phyloP scores from a whole-genome alignment of 228 moss, liverwort and hornwort genomes.

The Sphagnum fallax region DNA sequence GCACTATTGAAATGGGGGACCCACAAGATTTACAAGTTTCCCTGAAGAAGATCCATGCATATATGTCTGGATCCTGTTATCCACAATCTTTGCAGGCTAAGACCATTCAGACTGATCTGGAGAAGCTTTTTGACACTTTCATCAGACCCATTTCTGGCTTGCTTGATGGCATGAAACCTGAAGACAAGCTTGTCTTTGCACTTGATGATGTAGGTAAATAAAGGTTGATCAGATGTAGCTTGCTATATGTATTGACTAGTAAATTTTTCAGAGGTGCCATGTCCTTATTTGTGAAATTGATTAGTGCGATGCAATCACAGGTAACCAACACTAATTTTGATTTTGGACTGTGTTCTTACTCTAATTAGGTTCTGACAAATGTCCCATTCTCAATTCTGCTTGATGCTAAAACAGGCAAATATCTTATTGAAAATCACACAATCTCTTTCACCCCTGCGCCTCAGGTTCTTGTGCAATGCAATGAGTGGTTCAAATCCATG shows the following conservation, averaged over 20 bases:
- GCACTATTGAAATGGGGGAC: background rate
- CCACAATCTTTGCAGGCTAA: background rate
- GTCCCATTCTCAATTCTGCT: slow-evolving; percentile 16
- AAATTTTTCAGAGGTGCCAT: background rate
- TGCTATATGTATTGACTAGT: background rate
- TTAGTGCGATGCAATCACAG: background rate
- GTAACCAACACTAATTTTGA: background rate
- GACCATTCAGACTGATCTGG: background rate
- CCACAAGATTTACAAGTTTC: background rate
- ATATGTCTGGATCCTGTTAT: background rate
- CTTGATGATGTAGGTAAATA: slow-evolving; percentile 9
- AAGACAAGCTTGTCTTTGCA: slow-evolving; percentile 16
- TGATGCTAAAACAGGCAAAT: slow-evolving; percentile 9
- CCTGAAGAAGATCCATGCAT: background rate
- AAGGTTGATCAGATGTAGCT: background rate
- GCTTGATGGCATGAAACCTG: slow-evolving; percentile 6
- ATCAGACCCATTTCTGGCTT: slow-evolving; percentile 18
- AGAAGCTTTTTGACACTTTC: slow-evolving; percentile 4
- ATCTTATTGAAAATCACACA: slow-evolving; percentile 16
- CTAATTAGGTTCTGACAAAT: slow-evolving; percentile 8
- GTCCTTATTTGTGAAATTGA: background rate
- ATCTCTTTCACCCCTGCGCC: slow-evolving; percentile 18
- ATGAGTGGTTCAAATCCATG: background rate
- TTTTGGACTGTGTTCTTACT: background rate
- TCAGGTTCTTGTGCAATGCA: slow-evolving; percentile 8